Evolutionary conservation across 2,329 filamentous ascomycete genomes (phyloP).

Genomic region (Fonsecaea monophora): DNA sequence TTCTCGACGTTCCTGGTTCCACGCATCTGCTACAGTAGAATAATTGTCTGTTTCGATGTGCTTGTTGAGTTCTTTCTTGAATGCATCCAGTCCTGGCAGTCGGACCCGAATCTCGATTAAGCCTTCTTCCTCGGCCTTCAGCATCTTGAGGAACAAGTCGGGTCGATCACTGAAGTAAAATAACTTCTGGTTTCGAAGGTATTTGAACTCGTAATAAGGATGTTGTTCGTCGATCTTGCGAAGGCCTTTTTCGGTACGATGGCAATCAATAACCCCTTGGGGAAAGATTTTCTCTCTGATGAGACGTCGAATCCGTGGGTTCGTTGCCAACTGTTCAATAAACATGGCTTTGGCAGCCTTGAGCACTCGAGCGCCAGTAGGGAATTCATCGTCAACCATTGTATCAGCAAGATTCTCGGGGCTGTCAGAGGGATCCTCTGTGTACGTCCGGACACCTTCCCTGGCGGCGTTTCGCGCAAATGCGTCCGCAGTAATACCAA

Average conservation of each 20-base stretch:
- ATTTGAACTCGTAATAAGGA: constrained; percentile 97
- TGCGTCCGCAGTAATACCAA: constrained; percentile 87
- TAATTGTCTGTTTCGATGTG: constrained; percentile 95
- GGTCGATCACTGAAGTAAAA: constrained; percentile 80
- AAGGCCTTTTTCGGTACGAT: constrained; percentile 90
- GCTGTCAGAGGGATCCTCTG: constrained; percentile 80
- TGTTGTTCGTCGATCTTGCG: constrained; percentile 93
- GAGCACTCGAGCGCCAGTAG: constrained; percentile 76
- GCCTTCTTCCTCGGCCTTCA: constrained; percentile 94
- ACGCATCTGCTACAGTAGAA: constrained; percentile 91
- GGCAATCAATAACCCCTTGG: constrained; percentile 82
- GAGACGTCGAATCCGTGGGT: constrained; percentile 86
- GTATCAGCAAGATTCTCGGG: constrained; percentile 88
- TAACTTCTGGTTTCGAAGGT: constrained; percentile 87
- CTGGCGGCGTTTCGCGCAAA: constrained; percentile 86
- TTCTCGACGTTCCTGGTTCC: constrained; percentile 87
- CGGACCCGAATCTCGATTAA: constrained; percentile 83
- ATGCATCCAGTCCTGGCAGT: constrained; percentile 76
- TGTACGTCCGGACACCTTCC: constrained; percentile 77
- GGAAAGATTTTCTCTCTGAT: constrained; percentile 84
- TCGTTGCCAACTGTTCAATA: constrained; percentile 86
- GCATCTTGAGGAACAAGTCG: constrained; percentile 93
- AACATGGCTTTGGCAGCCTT: constrained; percentile 85
- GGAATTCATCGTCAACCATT: constrained; percentile 74
- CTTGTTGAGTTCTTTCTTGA: constrained; percentile 76